A percentile compares a stretch with the other conserved stretches of the same genome.
Evolutionary conservation across 805 yeast genomes (phyloP).

Genomic region (Candida rishiriensis): DNA sequence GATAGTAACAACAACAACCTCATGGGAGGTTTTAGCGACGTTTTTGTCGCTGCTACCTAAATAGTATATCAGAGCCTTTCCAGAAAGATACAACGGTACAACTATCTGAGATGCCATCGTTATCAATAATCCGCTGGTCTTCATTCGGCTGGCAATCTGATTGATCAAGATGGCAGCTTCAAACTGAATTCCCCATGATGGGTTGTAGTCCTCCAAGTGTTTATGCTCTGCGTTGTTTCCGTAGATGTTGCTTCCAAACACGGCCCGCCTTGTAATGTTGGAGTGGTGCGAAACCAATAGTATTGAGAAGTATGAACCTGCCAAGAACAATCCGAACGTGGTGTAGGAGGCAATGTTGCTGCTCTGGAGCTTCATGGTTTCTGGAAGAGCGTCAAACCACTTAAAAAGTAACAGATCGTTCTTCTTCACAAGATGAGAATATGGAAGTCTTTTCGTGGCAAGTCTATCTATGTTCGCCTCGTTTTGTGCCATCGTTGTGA

Average conservation of each 20-base stretch:
- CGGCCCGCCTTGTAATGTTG: conserved; percentile 1
- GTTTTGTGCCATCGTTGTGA: conserved; percentile 3
- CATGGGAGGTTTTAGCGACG: conserved; percentile 2
- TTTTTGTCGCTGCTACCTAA: conserved; percentile 2
- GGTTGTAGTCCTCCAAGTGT: conserved; percentile 2
- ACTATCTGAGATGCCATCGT: conserved; percentile 3
- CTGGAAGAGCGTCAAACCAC: conserved; percentile 9
- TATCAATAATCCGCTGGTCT: conserved; percentile 2
- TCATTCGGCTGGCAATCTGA: conserved; percentile 5
- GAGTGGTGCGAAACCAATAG: conserved; percentile 7
- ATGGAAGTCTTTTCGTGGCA: neutral
- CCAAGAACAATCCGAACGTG: conserved; percentile 1
- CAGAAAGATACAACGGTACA: conserved; percentile 8
- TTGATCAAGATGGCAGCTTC: conserved; percentile 9
- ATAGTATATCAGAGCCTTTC: conserved; percentile 11
- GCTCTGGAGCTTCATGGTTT: conserved; percentile 2
- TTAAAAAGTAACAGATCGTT: conserved; percentile 5
- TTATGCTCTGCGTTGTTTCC: no score
- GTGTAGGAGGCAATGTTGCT: neutral
- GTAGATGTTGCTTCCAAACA: neutral
- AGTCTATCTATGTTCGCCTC: conserved; percentile 1
- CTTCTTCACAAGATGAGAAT: conserved; percentile 4
- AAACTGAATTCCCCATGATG: conserved; percentile 20
- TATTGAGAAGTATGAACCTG: conserved; percentile 3
- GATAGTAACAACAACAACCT: conserved; percentile 1